Conservation (phyloP, 768 basidiomycete genomes). For the Clavaria fumosa region DNA sequence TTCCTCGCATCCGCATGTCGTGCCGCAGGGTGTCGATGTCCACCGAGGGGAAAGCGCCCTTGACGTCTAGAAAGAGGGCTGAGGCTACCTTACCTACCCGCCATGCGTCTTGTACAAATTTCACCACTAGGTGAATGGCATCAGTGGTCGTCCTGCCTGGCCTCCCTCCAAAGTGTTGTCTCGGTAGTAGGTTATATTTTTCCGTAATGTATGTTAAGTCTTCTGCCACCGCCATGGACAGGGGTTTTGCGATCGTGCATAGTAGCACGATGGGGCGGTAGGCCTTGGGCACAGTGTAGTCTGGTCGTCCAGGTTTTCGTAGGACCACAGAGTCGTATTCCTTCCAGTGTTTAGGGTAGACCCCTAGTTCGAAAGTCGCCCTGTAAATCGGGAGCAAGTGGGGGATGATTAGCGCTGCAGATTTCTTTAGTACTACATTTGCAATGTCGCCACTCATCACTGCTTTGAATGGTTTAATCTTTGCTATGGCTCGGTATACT, state of each 20-base stretch:
- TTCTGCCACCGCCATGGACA: constrained; percentile 12
- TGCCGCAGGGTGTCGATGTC: constrained; percentile 18
- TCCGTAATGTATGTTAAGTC: constrained; percentile 16
- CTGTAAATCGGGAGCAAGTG: too few species aligned
- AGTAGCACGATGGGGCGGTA: constrained; percentile 25
- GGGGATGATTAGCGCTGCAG: too few species aligned
- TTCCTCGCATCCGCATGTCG: constrained; percentile 16
- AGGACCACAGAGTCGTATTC: too few species aligned
- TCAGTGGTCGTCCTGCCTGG: constrained; percentile 25
- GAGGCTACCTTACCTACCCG: constrained; percentile 19
- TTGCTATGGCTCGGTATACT: too few species aligned
- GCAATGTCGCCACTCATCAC: too few species aligned
- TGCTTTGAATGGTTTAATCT: too few species aligned
- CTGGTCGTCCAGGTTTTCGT: too few species aligned
- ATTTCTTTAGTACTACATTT: too few species aligned
- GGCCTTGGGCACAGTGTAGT: constrained; percentile 11
- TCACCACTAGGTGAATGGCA: constrained; percentile 17
- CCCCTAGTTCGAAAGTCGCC: too few species aligned
- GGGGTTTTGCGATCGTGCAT: constrained; percentile 18
- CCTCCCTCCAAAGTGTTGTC: constrained; percentile 23
- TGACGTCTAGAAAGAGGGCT: constrained; percentile 26
- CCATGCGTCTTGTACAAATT: constrained; percentile 26
- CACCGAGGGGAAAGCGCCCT: constrained; percentile 29
- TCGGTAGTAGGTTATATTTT: constrained; percentile 18
- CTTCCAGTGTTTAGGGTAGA: too few species aligned